phyloP scores from a whole-genome alignment of 1,284 basidiomycete species.

The Apiotrichum mycotoxinovorans region DNA sequence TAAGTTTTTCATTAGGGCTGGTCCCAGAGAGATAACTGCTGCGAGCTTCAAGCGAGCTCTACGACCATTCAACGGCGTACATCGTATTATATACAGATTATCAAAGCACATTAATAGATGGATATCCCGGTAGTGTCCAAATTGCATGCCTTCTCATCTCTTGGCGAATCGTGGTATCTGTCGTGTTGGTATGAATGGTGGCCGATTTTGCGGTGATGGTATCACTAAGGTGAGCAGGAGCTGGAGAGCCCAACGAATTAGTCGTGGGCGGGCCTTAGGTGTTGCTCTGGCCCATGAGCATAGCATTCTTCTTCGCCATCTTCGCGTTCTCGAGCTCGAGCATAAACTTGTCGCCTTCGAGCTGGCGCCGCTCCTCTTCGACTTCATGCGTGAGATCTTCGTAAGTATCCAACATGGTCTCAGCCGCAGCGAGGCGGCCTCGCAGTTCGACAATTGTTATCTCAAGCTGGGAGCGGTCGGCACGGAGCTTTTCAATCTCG shows the following conservation, averaged over 20 bases:
- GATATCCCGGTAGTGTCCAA: no score
- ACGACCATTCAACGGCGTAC: neutral
- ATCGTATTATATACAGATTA: neutral
- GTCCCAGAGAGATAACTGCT: no score
- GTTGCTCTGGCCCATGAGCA: neutral
- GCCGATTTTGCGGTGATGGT: no score
- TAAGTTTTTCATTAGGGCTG: no score
- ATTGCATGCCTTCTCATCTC: no score
- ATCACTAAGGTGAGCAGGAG: no score
- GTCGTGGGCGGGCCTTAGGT: no score
- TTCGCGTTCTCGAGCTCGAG: slow-evolving; percentile 1
- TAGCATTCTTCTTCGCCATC: neutral
- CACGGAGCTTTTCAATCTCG: neutral
- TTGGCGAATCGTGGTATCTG: no score
- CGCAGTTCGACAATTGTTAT: neutral
- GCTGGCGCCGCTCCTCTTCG: neutral
- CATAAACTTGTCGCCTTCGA: neutral
- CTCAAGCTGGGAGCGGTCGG: neutral
- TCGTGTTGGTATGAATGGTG: no score
- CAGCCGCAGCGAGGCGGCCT: neutral
- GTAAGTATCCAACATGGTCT: slow-evolving; percentile 1
- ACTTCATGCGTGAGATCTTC: slow-evolving; percentile 1
- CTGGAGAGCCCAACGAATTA: no score
- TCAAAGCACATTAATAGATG: neutral
- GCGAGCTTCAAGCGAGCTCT: neutral